Base-by-base conservation (phyloP, 768 basidiomycete genomes). In the Termitomyces sp. region DNA sequence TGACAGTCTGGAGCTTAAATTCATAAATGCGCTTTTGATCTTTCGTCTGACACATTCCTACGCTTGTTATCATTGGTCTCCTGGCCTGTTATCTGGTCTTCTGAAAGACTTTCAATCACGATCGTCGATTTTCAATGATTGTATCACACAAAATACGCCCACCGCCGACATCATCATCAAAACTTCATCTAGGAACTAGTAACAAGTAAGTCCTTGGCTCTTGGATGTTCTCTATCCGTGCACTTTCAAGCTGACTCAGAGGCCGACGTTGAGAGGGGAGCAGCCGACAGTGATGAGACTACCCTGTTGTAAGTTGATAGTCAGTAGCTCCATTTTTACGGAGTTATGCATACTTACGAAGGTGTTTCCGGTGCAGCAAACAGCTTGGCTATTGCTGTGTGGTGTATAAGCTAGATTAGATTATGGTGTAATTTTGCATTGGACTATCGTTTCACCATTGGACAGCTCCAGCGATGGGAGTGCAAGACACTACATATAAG, bases 351-450 rank as follows among this genome's bases (percentile, higher is more conserved):
- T 6, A 62, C 64, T 58, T 33, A 66, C 65, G 47, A 66, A 63
- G 44, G 18, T 62, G 56, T 66, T 58, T 42, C 58, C 58, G 32
- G 56, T 54, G 60, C 65, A 66, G 58, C 65, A 66, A 50, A 53
- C 61, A 14, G 60, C 44, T 51, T 66, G 61, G 13, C 44, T 13
- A 30, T 40, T 44, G 60, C 65, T 62, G 13, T 54, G 24, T 7
- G 5, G 24, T 13, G 1, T 18, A 52, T 26, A 10, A 13, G 26
- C 9, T 52, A 3, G 14, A 42, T 44, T 13, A 44, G 22, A 44
- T 43, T 1, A 10, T 40, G 28, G 9, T 2, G n/a, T 24, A 40
- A 52, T 12, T 52, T 18, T 13, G n/a, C 10, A 30, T 24, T 16
- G 18, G 28, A 24, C 5, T 16, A 2, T 16, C 9, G 4, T 24